Conservation (phyloP, 2,329 filamentous ascomycete genomes). For the Cytospora piceicola region DNA sequence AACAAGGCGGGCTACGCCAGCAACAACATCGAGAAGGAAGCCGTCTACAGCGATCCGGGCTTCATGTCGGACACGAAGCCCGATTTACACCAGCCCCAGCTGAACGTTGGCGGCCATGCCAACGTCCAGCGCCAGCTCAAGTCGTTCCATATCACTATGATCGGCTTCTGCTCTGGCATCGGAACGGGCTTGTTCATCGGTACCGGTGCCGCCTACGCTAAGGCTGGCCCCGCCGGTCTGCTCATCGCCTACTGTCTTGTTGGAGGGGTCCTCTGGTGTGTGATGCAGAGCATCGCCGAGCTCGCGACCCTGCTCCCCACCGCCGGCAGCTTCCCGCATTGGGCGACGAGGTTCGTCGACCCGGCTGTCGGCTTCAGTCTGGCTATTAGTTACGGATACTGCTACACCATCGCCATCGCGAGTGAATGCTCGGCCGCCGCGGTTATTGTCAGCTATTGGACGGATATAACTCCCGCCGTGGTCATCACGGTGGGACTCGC, state of each 20-base stretch:
- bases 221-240: conserved; percentile 31
- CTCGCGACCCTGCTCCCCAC: conserved; percentile 31
- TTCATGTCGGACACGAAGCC: conserved; percentile 29
- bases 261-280: conserved; percentile 27
- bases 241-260: conserved; percentile 29
- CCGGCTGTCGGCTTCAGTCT: conserved; percentile 31
- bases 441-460: conserved; percentile 32
- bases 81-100: conserved; percentile 21
- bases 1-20: neutral
- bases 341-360: conserved; percentile 32
- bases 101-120: conserved; percentile 30
- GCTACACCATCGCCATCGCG: conserved; percentile 31
- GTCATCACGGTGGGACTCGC: conserved; percentile 29
- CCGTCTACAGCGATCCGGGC: conserved; percentile 22
- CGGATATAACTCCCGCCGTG: conserved; percentile 28
- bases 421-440: conserved; percentile 31
- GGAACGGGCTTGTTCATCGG: conserved; percentile 33
- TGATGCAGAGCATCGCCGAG: conserved; percentile 32
- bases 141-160: conserved; percentile 31
- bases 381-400: conserved; percentile 31
- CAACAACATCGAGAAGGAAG: conserved; percentile 29
- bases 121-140: conserved; percentile 30
- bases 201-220: conserved; percentile 28
- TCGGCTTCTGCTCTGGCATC: conserved; percentile 32
- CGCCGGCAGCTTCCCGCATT: conserved; percentile 32